Evolutionary conservation across 306 rosid species (phyloP).

Genomic region (Vigna mungo): DNA sequence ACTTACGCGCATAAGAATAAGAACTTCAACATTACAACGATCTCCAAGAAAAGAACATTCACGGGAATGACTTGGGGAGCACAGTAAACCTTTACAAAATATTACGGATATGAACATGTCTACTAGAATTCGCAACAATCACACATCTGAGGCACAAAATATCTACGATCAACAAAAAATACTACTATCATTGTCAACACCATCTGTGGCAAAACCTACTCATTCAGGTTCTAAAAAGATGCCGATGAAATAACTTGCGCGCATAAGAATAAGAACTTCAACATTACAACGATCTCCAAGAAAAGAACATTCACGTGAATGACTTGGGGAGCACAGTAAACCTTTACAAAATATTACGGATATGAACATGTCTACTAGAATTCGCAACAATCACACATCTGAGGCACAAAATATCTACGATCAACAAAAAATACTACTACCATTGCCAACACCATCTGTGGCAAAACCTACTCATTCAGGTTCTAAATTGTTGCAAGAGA

Average conservation of each 20-base stretch:
- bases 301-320: constrained; percentile 18
- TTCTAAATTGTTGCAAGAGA: constrained; percentile 4
- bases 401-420: not conserved
- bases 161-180: not conserved
- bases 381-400: not conserved
- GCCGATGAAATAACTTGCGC: no score
- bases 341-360: not conserved
- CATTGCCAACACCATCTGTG: constrained; percentile 34
- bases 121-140: not conserved
- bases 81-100: not conserved
- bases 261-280: not conserved
- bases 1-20: no score
- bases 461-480: constrained; percentile 11
- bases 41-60: not conserved
- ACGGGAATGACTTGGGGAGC: constrained; percentile 10
- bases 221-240: not conserved
- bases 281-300: not conserved
- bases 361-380: constrained; percentile 5
- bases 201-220: constrained; percentile 38
- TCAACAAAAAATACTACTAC: not conserved
- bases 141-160: not conserved
- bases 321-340: not conserved
- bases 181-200: not conserved
- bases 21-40: not conserved
- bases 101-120: constrained; percentile 6